Percentiles rank a stretch among this genome's conserved stretches.
Conservation (phyloP, 2,329 filamentous ascomycete genomes). For the Cladorrhinum sp. region DNA sequence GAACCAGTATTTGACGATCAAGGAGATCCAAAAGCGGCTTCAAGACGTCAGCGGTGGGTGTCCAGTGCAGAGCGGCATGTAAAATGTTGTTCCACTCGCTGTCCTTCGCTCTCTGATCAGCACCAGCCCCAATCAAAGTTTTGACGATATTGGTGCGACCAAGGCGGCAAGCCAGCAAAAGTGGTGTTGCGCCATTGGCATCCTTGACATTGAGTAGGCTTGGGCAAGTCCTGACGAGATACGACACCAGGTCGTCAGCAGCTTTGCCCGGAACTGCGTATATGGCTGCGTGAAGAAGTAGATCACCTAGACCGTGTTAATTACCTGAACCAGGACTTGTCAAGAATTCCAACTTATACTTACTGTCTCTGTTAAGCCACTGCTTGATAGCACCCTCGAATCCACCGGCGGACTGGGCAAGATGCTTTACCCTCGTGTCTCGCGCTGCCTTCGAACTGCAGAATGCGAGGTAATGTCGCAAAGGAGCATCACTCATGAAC, state of each 20-base stretch:
- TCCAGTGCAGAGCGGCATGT: slow-evolving; percentile 50
- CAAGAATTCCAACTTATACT: slow-evolving; percentile 31
- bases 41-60: slow-evolving; percentile 37
- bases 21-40: slow-evolving; percentile 55
- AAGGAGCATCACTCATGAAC: slow-evolving; percentile 70
- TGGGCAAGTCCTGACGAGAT: slow-evolving; percentile 62
- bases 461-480: slow-evolving; percentile 67
- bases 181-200: slow-evolving; percentile 58
- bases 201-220: slow-evolving; percentile 60
- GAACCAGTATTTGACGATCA: slow-evolving; percentile 52
- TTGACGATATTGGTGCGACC: slow-evolving; percentile 54
- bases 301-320: slow-evolving; percentile 45
- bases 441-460: slow-evolving; percentile 55
- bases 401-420: slow-evolving; percentile 58
- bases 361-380: slow-evolving; percentile 61
- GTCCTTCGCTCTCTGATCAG: slow-evolving; percentile 66
- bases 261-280: slow-evolving; percentile 40
- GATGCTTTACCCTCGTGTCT: slow-evolving; percentile 60
- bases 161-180: slow-evolving; percentile 62
- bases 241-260: slow-evolving; percentile 57
- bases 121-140: slow-evolving; percentile 63
- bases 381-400: slow-evolving; percentile 61
- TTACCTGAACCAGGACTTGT: neutral
- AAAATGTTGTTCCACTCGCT: slow-evolving; percentile 63
- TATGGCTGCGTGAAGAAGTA: slow-evolving; percentile 66